Percentiles rank a stretch among this genome's conserved stretches.
These are phyloP conservation scores for Quercus suber DNA, from an alignment of 306 rosid genomes.

Conservation along the genomic window DNA sequence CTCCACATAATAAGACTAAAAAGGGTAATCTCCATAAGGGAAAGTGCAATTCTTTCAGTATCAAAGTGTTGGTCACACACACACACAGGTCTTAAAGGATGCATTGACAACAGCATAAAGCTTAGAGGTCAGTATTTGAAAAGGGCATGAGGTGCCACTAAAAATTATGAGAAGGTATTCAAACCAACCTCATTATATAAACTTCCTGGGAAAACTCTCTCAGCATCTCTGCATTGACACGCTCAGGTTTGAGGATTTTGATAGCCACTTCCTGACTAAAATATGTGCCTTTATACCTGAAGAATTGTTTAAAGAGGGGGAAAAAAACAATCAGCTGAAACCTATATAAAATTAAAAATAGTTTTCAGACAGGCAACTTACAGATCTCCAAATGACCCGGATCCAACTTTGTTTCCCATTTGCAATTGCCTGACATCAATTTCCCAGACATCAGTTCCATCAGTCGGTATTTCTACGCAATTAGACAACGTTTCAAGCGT, in stretches of 20 bases:
- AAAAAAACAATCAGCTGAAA: slow-evolving; percentile 36
- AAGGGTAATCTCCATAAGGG: slow-evolving; percentile 1
- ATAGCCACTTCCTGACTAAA: slow-evolving; percentile 97
- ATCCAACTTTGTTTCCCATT: slow-evolving; percentile 88
- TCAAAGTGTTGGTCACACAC: not conserved
- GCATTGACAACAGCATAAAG: not conserved
- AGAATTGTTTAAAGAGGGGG: slow-evolving; percentile 25
- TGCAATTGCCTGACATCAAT: slow-evolving; percentile 76
- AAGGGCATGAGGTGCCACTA: slow-evolving; percentile 19
- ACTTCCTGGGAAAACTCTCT: slow-evolving; percentile 97
- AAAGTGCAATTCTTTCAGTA: slow-evolving; percentile 15
- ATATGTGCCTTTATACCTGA: slow-evolving; percentile 86
- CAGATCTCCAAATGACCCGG: slow-evolving; percentile 96
- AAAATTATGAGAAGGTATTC: slow-evolving; percentile 15
- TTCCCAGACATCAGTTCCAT: slow-evolving; percentile 98
- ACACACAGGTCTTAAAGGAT: not conserved
- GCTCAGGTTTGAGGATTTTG: slow-evolving; percentile 88
- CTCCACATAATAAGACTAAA: not conserved
- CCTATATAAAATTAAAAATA: slow-evolving; percentile 16
- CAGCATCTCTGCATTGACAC: slow-evolving; percentile 77
- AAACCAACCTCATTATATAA: slow-evolving; percentile 90
- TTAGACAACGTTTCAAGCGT: slow-evolving; percentile 45
- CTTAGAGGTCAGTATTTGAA: not conserved
- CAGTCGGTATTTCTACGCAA: slow-evolving; percentile 81
- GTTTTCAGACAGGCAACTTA: slow-evolving; percentile 47